Conservation (phyloP, 164 flowering plant genomes). For the Macadamia tetraphylla region DNA sequence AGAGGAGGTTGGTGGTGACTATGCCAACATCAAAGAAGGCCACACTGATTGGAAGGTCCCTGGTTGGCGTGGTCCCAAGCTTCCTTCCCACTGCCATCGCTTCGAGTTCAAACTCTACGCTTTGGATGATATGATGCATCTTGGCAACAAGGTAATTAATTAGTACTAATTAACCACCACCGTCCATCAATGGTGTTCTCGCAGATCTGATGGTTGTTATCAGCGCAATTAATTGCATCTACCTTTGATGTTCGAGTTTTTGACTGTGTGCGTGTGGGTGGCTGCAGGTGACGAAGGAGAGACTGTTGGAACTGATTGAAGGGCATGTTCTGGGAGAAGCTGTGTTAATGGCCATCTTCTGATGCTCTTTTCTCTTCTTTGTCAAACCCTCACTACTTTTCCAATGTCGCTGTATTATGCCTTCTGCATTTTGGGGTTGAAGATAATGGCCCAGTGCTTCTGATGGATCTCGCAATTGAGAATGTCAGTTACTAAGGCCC, state of each 20-base stretch:
- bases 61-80: constrained; percentile 66
- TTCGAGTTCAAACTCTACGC: constrained; percentile 74
- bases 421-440: too few relatives aligned
- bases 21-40: constrained; percentile 60
- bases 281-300: constrained; percentile 72
- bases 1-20: constrained; percentile 50
- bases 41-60: constrained; percentile 61
- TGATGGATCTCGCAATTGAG: too few relatives aligned
- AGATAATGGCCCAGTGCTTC: too few relatives aligned
- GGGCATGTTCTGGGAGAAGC: constrained; percentile 76
- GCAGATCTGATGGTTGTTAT: neutral
- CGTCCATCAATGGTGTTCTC: too few relatives aligned
- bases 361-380: constrained; percentile 2
- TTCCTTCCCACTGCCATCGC: constrained; percentile 55
- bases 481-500: too few relatives aligned
- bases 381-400: too few relatives aligned
- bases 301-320: constrained; percentile 53
- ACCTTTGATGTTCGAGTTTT: too few relatives aligned
- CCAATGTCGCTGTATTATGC: too few relatives aligned
- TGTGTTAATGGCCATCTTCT: constrained; percentile 43
- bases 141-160: constrained; percentile 60
- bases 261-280: neutral
- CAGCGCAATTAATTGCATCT: too few relatives aligned
- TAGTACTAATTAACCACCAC: too few relatives aligned
- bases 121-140: constrained; percentile 49